Evolutionary conservation across 2,329 filamentous ascomycete genomes (phyloP).

Genomic region (Fusarium brevicatenulatum): DNA sequence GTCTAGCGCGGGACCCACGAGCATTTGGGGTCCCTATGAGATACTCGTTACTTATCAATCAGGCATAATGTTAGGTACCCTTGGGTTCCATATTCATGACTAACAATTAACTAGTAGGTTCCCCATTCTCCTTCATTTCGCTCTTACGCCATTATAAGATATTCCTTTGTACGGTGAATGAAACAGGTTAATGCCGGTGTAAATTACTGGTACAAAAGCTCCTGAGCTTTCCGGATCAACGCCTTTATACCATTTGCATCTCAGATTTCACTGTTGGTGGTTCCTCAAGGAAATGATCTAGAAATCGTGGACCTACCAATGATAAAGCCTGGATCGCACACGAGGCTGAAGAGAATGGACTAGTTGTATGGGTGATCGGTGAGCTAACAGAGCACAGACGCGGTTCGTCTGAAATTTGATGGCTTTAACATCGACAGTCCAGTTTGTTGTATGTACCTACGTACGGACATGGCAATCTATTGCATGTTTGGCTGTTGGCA

Average conservation of each 20-base stretch:
- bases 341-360: conserved; percentile 23
- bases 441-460: neutral
- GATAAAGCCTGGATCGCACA: conserved; percentile 9
- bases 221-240: neutral
- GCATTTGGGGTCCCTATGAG: no score
- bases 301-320: conserved; percentile 21
- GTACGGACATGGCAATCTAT: neutral
- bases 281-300: neutral
- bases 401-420: neutral
- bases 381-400: conserved; percentile 30
- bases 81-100: neutral
- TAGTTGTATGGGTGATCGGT: conserved; percentile 14
- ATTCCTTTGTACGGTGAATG: neutral
- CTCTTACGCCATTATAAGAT: neutral
- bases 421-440: neutral
- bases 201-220: neutral
- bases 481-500: neutral
- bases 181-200: conserved; percentile 10
- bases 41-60: neutral
- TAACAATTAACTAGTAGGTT: neutral
- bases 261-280: neutral
- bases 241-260: neutral
- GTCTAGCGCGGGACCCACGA: no score
- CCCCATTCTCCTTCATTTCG: neutral
- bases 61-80: neutral